Evolutionary conservation across 768 basidiomycete genomes (phyloP), one percentile per base, ranked within the genome.

Genomic region (Boletus coccyginus): DNA sequence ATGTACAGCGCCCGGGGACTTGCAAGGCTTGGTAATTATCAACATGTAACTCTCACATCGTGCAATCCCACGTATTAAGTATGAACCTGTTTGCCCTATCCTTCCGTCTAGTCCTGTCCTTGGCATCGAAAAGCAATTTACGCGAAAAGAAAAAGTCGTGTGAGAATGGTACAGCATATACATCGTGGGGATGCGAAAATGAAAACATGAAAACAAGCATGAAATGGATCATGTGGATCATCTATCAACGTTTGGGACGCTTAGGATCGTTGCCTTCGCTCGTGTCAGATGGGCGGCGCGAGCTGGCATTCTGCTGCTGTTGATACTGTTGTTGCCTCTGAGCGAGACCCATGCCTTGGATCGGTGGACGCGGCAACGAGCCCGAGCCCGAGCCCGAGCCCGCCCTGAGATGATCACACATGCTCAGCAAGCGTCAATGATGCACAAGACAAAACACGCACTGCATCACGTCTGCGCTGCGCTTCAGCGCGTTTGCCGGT

Each of bases 321-420:
- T 55, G 33, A 1, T 52, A 70, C 0, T 56, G 61, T 31, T 60
- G 27, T 27, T 27, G 27, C 27, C 73, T 71, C 48, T 76, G 69
- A 41, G 65, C 65, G 21, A 78, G 66, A 14, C 79, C 80, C 73
- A 77, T 77, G 43, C 73, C 64, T 65, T 73, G 69, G 41, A 66
- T 59, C 31, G 63, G 63, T 41, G 64, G 57, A 21, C 67, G 64
- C 9, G 59, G 50, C 47, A 61, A 63, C 10, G 62, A 57, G 21
- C 21, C 21, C 21, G 62, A 57, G 21, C 21, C 21, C 21, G 62
- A 57, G 21, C 59, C 56, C 24, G 27, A 27, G 27, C 27, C 27
- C 6, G 36, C 59, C 51, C 62, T 69, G 33, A 19, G 40, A 41
- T 42, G n/a, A 42, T 38, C 12, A 32, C 41, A 21, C 16, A 17